Evolutionary conservation across 495 filamentous ascomycete genomes (phyloP).

Genomic region (Penicillium coffeae): DNA sequence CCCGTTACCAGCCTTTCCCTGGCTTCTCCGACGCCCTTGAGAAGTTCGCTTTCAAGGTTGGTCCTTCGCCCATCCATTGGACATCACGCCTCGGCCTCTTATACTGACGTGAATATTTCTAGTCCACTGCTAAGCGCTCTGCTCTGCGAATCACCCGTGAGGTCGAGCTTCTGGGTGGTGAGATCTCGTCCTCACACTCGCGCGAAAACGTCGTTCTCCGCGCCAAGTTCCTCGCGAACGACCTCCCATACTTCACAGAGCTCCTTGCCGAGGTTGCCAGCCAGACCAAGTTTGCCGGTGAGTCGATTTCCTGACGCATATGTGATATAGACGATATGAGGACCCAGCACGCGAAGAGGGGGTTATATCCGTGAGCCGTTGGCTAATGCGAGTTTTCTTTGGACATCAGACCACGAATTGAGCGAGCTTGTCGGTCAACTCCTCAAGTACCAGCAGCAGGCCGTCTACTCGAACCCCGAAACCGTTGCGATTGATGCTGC

Average conservation of each 20-base stretch:
- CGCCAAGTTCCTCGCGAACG: constrained; percentile 89
- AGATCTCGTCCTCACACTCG: constrained; percentile 79
- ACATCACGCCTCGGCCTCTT: not conserved
- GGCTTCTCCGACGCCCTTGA: constrained; percentile 86
- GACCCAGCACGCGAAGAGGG: not conserved
- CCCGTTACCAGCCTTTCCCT: constrained; percentile 82
- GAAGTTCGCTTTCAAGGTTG: constrained; percentile 93
- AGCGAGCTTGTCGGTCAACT: constrained; percentile 75
- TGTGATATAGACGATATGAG: not conserved
- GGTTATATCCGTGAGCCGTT: not conserved
- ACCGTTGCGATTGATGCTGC: constrained; percentile 78
- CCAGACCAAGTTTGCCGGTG: constrained; percentile 80
- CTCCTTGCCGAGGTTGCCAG: constrained; percentile 86
- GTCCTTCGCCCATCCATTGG: constrained; percentile 33
- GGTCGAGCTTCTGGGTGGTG: constrained; percentile 85
- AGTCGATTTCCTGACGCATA: constrained; percentile 21
- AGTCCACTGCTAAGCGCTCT: constrained; percentile 84
- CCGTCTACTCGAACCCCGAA: constrained; percentile 58
- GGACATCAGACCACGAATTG: constrained; percentile 70
- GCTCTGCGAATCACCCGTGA: constrained; percentile 91
- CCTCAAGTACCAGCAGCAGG: constrained; percentile 68
- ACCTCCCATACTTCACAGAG: constrained; percentile 97
- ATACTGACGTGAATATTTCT: constrained; percentile 14
- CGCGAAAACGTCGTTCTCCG: constrained; percentile 88
- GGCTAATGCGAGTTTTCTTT: constrained; percentile 11